Conservation (phyloP, 257 asterid genomes). For the Solanum sejunctum region DNA sequence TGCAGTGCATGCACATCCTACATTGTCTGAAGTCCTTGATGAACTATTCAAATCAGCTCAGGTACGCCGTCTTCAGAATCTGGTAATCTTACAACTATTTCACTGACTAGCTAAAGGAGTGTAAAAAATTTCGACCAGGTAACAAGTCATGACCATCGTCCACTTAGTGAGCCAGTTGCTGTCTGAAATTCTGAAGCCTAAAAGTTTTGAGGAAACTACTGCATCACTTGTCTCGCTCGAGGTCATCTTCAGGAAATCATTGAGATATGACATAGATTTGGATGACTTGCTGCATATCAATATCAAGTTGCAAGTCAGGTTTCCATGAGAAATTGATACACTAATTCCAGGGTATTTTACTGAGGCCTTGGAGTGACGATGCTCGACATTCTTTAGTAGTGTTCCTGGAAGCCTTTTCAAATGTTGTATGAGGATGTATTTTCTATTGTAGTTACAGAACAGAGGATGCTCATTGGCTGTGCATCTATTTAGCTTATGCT, state of each 20-base stretch:
- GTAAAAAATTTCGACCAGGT: background rate
- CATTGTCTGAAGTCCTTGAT: slow-evolving; percentile 86
- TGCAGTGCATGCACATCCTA: slow-evolving; percentile 94
- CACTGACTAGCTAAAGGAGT: background rate
- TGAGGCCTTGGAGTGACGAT: background rate
- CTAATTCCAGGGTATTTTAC: background rate
- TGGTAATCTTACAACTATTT: background rate
- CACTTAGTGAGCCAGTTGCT: background rate
- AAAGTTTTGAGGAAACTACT: background rate
- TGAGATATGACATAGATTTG: background rate
- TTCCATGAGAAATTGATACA: background rate
- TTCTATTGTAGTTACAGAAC: background rate
- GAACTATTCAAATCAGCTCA: slow-evolving; percentile 84
- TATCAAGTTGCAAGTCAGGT: background rate
- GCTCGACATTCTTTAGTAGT: background rate
- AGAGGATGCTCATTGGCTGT: background rate
- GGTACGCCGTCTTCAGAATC: slow-evolving; percentile 11
- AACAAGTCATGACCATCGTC: background rate
- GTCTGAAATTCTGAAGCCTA: background rate
- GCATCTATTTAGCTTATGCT: background rate
- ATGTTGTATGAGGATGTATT: background rate
- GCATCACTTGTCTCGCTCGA: background rate
- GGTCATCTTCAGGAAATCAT: background rate
- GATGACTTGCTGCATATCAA: background rate
- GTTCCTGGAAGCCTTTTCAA: background rate